These are phyloP conservation scores for Cryptococcus sp. DNA, from an alignment of 1,284 basidiomycete species.

Conservation along the genomic window DNA sequence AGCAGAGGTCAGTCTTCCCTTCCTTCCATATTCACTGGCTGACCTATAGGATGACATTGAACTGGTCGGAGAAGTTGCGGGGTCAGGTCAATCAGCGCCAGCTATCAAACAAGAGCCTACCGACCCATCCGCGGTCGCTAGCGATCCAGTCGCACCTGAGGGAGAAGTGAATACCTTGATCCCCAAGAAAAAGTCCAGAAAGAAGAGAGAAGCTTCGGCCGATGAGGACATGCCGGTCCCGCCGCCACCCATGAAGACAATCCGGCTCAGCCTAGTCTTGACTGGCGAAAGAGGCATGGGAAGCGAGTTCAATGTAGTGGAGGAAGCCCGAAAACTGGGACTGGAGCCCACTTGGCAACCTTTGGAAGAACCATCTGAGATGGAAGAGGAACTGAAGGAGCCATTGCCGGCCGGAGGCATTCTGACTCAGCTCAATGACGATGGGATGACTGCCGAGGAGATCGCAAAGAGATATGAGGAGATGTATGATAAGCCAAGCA, in stretches of 20 bases:
- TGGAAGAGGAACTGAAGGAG: neutral
- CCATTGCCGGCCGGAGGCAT: too few relatives aligned
- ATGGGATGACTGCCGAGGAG: conserved; percentile 20
- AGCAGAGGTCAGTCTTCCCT: conserved; percentile 17
- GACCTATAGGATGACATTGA: conserved; percentile 14
- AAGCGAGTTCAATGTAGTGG: conserved; percentile 38
- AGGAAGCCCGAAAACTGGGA: conserved; percentile 27
- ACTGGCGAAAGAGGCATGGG: conserved; percentile 13
- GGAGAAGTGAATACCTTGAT: conserved; percentile 20
- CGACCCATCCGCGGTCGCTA: neutral
- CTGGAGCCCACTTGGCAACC: conserved; percentile 22
- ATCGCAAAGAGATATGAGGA: conserved; percentile 33
- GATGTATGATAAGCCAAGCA: conserved; percentile 25
- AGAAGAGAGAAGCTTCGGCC: conserved; percentile 22
- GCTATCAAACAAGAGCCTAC: conserved; percentile 11
- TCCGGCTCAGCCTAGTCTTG: conserved; percentile 30
- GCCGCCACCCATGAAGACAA: conserved; percentile 42
- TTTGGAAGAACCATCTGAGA: conserved; percentile 2
- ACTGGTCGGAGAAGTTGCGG: conserved; percentile 10
- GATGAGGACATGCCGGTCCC: conserved; percentile 41
- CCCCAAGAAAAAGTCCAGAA: conserved; percentile 30
- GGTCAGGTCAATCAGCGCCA: conserved; percentile 1
- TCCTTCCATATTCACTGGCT: neutral
- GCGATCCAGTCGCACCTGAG: conserved; percentile 1
- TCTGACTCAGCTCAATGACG: conserved; percentile 7